phyloP scores from a whole-genome alignment of 2,329 filamentous ascomycete genomes.

The Westerdykella aurantiaca region DNA sequence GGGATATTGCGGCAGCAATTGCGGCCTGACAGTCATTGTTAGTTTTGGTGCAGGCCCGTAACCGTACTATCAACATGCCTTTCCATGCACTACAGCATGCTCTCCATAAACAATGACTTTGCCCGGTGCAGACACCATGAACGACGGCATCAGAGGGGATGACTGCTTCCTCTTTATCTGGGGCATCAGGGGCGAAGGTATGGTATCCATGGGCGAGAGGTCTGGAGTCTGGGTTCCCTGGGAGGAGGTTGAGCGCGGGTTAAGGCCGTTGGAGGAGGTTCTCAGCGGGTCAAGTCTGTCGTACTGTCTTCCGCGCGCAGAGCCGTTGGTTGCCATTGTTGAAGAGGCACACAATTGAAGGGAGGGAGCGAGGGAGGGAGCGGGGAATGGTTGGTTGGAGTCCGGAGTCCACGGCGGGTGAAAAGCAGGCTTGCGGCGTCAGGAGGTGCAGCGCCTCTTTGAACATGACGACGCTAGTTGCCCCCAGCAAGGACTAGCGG shows the following conservation, averaged over 20 bases:
- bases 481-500: not conserved
- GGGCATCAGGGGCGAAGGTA: slow-evolving; percentile 24
- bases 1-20: slow-evolving; percentile 88
- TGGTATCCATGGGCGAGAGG: slow-evolving; percentile 18
- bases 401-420: not conserved
- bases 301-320: slow-evolving; percentile 17
- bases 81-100: slow-evolving; percentile 95
- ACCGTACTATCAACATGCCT: slow-evolving; percentile 50
- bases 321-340: slow-evolving; percentile 23
- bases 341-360: not conserved
- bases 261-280: slow-evolving; percentile 6
- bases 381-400: not conserved
- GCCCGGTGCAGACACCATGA: slow-evolving; percentile 96
- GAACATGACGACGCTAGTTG: not conserved
- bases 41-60: slow-evolving; percentile 5
- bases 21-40: slow-evolving; percentile 56
- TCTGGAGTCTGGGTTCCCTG: slow-evolving; percentile 25
- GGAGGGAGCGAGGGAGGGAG: not conserved
- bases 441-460: not conserved
- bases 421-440: not conserved
- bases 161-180: slow-evolving; percentile 33
- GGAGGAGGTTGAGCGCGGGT: slow-evolving; percentile 16
- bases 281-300: slow-evolving; percentile 19
- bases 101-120: slow-evolving; percentile 99
- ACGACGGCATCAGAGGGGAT: slow-evolving; percentile 69